Evolutionary conservation across 176 grass and related monocot genomes (phyloP).

Genomic region (Puya raimondii): DNA sequence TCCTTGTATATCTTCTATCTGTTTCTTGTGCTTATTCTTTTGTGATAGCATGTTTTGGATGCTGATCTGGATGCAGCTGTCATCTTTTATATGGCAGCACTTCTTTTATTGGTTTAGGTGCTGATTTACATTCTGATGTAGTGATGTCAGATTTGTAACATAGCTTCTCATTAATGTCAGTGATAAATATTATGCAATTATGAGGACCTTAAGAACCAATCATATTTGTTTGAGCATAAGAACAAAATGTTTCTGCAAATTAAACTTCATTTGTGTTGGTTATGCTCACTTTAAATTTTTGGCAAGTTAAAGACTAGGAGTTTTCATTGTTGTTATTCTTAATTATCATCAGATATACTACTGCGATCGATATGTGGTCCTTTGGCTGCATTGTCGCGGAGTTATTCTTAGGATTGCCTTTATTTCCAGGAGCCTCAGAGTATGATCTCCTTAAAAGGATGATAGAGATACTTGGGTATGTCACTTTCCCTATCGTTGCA

Average conservation of each 20-base stretch:
- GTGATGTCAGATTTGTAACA: neutral
- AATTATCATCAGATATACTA: constrained; percentile 76
- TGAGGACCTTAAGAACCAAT: neutral
- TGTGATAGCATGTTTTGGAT: neutral
- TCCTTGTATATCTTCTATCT: neutral
- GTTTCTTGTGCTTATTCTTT: neutral
- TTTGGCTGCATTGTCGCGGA: constrained; percentile 93
- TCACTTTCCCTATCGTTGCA: constrained; percentile 9
- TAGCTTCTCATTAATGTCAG: neutral
- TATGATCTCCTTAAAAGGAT: constrained; percentile 89
- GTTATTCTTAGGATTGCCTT: constrained; percentile 86
- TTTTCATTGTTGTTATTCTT: constrained; percentile 37
- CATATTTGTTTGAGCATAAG: neutral
- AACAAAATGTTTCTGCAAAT: neutral
- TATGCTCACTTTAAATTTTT: neutral
- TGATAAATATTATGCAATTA: neutral
- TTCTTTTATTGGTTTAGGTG: neutral
- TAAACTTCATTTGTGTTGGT: neutral
- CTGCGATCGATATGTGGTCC: constrained; percentile 99
- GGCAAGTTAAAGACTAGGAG: constrained; percentile 12
- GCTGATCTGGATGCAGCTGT: neutral
- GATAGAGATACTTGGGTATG: constrained; percentile 83
- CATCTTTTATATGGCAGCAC: neutral
- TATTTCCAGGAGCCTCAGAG: constrained; percentile 95
- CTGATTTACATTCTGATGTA: neutral